Base-by-base conservation (phyloP, 2,329 filamentous ascomycete genomes). In the Westerdykella aurantiaca region DNA sequence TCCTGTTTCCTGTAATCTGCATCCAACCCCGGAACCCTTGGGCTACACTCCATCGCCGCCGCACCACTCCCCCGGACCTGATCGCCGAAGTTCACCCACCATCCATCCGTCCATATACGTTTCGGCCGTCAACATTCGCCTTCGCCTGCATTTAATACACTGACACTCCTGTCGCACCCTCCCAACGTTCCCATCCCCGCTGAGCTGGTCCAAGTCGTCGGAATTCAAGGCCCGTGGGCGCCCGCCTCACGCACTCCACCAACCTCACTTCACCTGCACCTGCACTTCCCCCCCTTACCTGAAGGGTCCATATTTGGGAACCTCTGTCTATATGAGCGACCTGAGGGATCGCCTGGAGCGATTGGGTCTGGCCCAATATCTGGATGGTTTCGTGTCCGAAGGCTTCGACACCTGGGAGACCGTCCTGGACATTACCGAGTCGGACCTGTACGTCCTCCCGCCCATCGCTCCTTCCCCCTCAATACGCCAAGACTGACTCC, bases 351-450 rank as follows among this genome's bases (percentile, higher is more conserved):
- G 83, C 53, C 81, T 91, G 63, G 77, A 79, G 69, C 84, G 86
- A 74, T 75, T 91, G 74, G 86, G 86, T 63, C 76, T 93, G 66
- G 74, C 80, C 69, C 85, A 89, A 69, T 91, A 93, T 70, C 77
- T 86, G 47, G 76, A 83, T 53, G 70, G 74, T 44, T 86, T 93
- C 56, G 64, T 87, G 35, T 80, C 86, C 42, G 86, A 91, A 67
- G 87, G 87, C 3, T 93, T 93, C 64, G 87, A 93, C 65, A 81
- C 82, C 10, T 91, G 87, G 87, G 85, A 88, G 29, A 89, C 83
- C 1, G 82, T 91, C 43, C 73, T 89, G 40, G 86, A 91, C 60
- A 89, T 93, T 42, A 88, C 86, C 48, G 87, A 91, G 67, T 86
- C 85, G 18, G 87, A 93, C 59, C 74, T 93, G 84, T 88, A 68